Base-by-base conservation (phyloP, 768 basidiomycete genomes). In the Mrakia hoshinonis region DNA sequence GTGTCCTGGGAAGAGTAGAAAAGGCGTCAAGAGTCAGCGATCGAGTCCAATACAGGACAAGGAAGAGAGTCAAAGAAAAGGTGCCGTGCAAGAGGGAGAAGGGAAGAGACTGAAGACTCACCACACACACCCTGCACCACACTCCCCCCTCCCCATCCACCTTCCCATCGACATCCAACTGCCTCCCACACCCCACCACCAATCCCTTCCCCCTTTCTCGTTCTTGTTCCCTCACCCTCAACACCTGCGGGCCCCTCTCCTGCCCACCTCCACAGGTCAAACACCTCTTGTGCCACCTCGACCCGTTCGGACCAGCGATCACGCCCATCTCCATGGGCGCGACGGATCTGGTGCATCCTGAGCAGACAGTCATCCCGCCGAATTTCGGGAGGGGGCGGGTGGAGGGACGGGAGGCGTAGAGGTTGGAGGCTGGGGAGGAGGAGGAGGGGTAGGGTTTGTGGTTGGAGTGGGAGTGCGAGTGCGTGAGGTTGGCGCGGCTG, bases 201-300 rank as follows among this genome's bases (percentile, higher is more conserved):
- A n/a, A n/a, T n/a, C n/a, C n/a, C n/a, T n/a, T n/a, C n/a, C n/a
- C n/a, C n/a, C n/a, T n/a, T n/a, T n/a, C n/a, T n/a, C n/a, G n/a
- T n/a, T 13, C 20, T 10, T 15, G 13, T 12, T 11, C 31, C 67
- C 22, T 43, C 13, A 68, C 13, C 39, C 54, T 31, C 38, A 55
- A n/a, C 31, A 29, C n/a, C 26, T 68, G 26, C 20, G 55, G 67
- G 47, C 67, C 67, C 46, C 52, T 13, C 0, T 46, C 58, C 36
- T 36, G 38, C 10, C 67, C 67, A 15, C 67, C 67, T 15, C 67
- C 67, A n/a, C 67, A 68, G 11, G 55, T 36, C 54, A 68, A 31
- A 31, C 67, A 68, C 3, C 38, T 22, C 55, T 60, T 39, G 47
- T 68, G 67, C 67, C 67, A 68, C 43, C 24, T 68, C 2, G n/a